These are phyloP conservation scores for Sporormia fimetaria DNA, from an alignment of 495 filamentous ascomycete species.

Conservation along the genomic window DNA sequence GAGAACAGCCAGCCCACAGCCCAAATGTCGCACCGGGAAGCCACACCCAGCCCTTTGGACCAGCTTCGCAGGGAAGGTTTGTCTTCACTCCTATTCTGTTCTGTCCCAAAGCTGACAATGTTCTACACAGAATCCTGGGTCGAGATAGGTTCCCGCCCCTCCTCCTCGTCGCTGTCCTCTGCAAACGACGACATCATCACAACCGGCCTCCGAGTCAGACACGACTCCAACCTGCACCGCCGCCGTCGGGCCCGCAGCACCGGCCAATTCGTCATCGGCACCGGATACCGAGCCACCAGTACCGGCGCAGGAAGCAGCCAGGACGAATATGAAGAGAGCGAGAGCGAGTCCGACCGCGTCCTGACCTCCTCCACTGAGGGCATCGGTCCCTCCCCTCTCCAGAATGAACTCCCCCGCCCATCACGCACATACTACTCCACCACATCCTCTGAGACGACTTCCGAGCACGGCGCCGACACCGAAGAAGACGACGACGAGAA, in stretches of 20 bases:
- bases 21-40: too few species aligned
- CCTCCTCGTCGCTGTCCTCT: constrained; percentile 82
- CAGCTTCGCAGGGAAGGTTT: too few species aligned
- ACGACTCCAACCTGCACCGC: constrained; percentile 36
- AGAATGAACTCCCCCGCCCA: constrained; percentile 17
- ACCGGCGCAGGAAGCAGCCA: constrained; percentile 61
- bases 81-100: background rate
- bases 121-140: constrained; percentile 80
- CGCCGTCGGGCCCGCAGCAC: constrained; percentile 32
- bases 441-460: constrained; percentile 30
- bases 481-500: constrained; percentile 72
- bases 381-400: constrained; percentile 34
- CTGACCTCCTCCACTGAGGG: constrained; percentile 81
- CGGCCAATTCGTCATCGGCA: constrained; percentile 12
- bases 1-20: too few species aligned
- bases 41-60: too few species aligned
- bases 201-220: constrained; percentile 66
- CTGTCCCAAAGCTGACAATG: constrained; percentile 7
- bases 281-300: constrained; percentile 5
- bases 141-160: constrained; percentile 85
- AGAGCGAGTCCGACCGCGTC: constrained; percentile 71
- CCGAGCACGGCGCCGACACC: constrained; percentile 40
- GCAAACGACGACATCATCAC: constrained; percentile 75
- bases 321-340: constrained; percentile 80
- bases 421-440: constrained; percentile 23